Conservation (phyloP, 139 green algal genomes). For the Chlorella sp. region DNA sequence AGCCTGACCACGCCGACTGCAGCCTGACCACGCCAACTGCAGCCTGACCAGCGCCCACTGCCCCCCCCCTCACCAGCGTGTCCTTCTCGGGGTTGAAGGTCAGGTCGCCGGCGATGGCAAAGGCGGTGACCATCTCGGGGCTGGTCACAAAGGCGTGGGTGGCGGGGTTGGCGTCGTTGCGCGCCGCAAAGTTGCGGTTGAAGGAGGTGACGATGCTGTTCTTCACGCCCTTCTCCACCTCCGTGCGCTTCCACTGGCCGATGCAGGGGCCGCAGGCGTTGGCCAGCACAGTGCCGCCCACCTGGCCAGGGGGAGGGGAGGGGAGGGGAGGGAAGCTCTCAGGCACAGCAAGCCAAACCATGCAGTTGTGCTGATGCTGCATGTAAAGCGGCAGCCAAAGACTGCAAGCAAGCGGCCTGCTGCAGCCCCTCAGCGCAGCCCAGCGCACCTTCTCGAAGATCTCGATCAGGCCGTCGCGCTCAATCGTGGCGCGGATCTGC, state of each 20-base stretch:
- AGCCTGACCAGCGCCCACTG: background rate
- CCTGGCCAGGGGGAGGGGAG: slow-evolving; percentile 4
- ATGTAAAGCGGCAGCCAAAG: background rate
- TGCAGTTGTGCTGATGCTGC: background rate
- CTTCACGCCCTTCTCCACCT: slow-evolving; percentile 88
- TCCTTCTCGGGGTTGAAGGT: slow-evolving; percentile 97
- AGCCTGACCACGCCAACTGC: no score
- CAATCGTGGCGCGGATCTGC: slow-evolving; percentile 96
- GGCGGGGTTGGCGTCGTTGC: slow-evolving; percentile 95
- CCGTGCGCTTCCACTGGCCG: slow-evolving; percentile 96
- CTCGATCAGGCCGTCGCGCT: slow-evolving; percentile 90
- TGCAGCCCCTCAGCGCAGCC: background rate
- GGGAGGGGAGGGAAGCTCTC: no score
- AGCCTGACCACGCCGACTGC: no score
- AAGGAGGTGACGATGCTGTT: slow-evolving; percentile 97
- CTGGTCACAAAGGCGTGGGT: slow-evolving; percentile 95
- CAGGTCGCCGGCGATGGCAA: slow-evolving; percentile 90
- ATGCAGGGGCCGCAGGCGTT: slow-evolving; percentile 97
- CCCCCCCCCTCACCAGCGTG: slow-evolving; percentile 50
- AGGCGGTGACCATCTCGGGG: slow-evolving; percentile 92
- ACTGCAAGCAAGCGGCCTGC: background rate
- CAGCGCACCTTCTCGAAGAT: slow-evolving; percentile 81
- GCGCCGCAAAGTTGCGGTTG: slow-evolving; percentile 96
- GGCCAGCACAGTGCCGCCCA: slow-evolving; percentile 94
- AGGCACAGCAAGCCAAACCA: no score